Base-by-base conservation (phyloP, 345 rosid genomes). In the Acer campestre region DNA sequence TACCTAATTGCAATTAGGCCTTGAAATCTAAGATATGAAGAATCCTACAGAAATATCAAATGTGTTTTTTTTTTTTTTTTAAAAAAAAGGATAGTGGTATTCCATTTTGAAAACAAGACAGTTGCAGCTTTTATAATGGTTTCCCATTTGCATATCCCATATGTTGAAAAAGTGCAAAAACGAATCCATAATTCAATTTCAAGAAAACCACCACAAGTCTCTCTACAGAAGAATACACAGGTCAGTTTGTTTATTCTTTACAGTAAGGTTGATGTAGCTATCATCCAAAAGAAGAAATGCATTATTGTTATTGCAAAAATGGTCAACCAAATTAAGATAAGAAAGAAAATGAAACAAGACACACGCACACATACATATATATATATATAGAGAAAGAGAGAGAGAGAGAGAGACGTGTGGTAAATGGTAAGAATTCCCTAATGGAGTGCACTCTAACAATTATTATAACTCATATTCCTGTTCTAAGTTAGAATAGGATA, bases 371-470 rank as follows among this genome's bases (percentile, higher is more conserved):
- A 3, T 4, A 35, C 5, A 35, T 35, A 35, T 35, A 35, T 35
- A 4, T 35, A 35, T 35, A 4, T 35, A 31, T 31, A 31, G 35
- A 31, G 35, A 31, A 4, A 29, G 31, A 31, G 35, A 31, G 35
- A 49, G 35, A 68, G 25, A 46, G 27, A 74, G n/a, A 78, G 67
- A 77, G 53, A 69, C 82, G 83, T 80, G 81, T 64, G 76, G 61
- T 46, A 76, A 79, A 67, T 73, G 76, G 55, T 46, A 76, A 76
- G 71, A 73, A 63, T 29, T 68, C 12, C 53, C 40, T 10, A 13
- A 63, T 70, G 67, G 74, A 42, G 68, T 69, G 10, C 63, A 55
- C 75, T 17, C 61, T 40, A 11, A 61, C 53, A 56, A 75, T 59
- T 69, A 53, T 40, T 58, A 20, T 55, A 49, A 7, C 9, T 38